These are phyloP conservation scores for Discostella stelligeroides DNA, from an alignment of 108 stramenopile genomes.

Conservation along the genomic window DNA sequence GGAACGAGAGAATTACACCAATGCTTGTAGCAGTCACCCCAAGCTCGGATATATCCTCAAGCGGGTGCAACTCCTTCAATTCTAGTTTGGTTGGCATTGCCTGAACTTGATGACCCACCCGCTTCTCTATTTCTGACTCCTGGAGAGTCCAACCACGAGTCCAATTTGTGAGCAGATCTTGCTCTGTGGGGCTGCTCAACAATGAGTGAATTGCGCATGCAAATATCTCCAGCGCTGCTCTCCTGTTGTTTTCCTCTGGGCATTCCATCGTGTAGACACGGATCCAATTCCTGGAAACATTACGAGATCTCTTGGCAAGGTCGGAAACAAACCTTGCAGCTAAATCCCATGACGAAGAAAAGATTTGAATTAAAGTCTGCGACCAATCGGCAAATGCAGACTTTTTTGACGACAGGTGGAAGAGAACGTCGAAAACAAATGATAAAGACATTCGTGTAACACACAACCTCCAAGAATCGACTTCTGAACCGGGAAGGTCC, in stretches of 20 bases:
- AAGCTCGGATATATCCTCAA: constrained; percentile 49
- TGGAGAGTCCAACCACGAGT: constrained; percentile 58
- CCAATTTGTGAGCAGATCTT: constrained; percentile 61
- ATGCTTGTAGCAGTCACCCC: constrained; percentile 54
- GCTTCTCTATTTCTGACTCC: constrained; percentile 22
- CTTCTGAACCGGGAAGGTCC: constrained; percentile 10
- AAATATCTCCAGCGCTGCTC: constrained; percentile 71
- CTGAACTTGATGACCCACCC: constrained; percentile 24
- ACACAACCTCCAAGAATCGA: constrained; percentile 53
- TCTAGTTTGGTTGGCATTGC: constrained; percentile 49
- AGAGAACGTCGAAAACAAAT: constrained; percentile 79
- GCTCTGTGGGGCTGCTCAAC: constrained; percentile 53
- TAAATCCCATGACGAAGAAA: constrained; percentile 44
- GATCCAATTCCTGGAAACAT: constrained; percentile 77
- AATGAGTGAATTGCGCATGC: constrained; percentile 55
- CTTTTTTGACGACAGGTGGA: constrained; percentile 68
- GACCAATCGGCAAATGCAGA: constrained; percentile 60
- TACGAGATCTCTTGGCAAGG: constrained; percentile 63
- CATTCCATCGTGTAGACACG: constrained; percentile 80
- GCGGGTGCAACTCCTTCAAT: not conserved
- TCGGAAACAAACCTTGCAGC: constrained; percentile 59
- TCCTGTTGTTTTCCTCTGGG: constrained; percentile 63
- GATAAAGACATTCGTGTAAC: constrained; percentile 63
- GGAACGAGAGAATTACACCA: constrained; percentile 69
- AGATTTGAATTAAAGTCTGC: constrained; percentile 52